Conservation (phyloP, 169 alveolate species). For the Toxoplasma gondii region DNA sequence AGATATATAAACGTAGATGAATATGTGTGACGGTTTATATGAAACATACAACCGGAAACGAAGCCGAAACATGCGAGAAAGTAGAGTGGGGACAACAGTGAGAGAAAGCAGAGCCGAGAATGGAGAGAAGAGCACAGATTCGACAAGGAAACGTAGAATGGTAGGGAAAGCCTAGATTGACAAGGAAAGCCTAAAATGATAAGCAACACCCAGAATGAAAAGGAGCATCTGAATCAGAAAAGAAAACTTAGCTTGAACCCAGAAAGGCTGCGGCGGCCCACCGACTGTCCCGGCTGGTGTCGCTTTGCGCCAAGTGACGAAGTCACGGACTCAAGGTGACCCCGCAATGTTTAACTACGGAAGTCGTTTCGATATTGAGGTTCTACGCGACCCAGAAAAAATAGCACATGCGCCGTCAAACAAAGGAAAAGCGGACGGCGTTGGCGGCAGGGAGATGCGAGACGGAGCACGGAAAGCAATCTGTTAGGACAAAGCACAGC, state of each 20-base stretch:
- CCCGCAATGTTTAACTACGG: no score
- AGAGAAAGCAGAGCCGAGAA: neutral
- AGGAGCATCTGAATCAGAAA: no score
- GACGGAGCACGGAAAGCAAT: no score
- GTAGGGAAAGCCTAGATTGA: neutral
- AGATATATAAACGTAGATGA: neutral
- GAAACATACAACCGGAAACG: no score
- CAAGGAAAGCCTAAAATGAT: neutral
- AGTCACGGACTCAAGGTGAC: no score
- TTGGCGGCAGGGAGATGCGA: neutral
- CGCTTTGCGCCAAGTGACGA: no score
- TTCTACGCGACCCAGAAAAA: neutral
- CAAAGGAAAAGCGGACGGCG: neutral
- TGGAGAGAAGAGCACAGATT: neutral
- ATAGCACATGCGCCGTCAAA: neutral
- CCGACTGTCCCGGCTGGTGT: no score
- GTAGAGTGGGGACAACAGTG: neutral
- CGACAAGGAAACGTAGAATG: neutral
- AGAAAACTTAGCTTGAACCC: no score
- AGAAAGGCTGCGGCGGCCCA: no score
- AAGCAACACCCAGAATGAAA: neutral
- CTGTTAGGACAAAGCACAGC: no score
- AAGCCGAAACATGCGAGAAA: neutral
- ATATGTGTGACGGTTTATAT: no score
- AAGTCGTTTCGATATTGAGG: no score